phyloP scores from a whole-genome alignment of 2,329 filamentous ascomycete species.

The Diaporthe aspalathi region DNA sequence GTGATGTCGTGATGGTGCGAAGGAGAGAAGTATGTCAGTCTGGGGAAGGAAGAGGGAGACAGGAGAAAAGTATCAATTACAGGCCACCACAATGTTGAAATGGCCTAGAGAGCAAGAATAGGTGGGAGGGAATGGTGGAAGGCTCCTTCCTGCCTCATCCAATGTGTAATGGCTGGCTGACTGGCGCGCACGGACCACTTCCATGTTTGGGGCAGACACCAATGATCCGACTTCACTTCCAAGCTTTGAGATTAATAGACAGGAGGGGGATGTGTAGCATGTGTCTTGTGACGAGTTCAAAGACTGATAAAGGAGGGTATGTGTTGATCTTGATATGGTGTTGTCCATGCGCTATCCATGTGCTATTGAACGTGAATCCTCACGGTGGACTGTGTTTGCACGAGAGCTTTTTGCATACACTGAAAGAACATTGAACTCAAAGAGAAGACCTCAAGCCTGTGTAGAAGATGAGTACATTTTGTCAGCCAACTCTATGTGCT shows the following conservation, averaged over 20 bases:
- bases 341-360: background rate
- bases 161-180: background rate
- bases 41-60: background rate
- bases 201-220: background rate
- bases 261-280: background rate
- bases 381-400: background rate
- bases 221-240: background rate
- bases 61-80: background rate
- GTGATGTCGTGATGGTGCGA: no score
- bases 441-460: no score
- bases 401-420: background rate
- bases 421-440: no score
- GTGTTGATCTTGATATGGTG: background rate
- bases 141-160: slow-evolving; percentile 15
- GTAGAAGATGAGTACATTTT: no score
- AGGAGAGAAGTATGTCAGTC: background rate
- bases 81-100: background rate
- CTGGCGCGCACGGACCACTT: slow-evolving; percentile 24
- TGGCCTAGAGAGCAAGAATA: background rate
- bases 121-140: background rate
- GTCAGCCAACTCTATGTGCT: background rate
- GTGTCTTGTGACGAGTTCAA: background rate
- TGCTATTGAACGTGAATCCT: background rate
- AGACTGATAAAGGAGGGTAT: background rate
- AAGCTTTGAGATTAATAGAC: background rate